Evolutionary conservation across 2,329 filamentous ascomycete genomes (phyloP), one percentile per base, ranked within the genome.

Genomic region (Samsoniella hepiali): DNA sequence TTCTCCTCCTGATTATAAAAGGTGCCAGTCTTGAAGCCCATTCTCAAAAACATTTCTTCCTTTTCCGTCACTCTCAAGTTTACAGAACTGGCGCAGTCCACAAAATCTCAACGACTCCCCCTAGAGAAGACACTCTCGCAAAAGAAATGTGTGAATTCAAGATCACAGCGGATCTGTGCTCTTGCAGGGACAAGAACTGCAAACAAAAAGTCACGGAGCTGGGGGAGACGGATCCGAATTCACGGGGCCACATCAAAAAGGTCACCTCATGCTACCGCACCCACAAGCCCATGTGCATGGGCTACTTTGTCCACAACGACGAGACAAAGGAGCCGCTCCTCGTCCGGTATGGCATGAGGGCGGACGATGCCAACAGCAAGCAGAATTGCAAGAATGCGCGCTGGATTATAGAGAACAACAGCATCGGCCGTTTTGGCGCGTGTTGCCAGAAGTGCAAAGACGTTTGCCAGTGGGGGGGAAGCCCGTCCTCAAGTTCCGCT

Each of bases 281-380:
- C 10, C 5, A 61, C 17, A 57, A 57, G 3, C 56, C 54, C 3
- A 15, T 54, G 38, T 67, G 66, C 62, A 22, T 60, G n/a, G 62
- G 59, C 27, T 61, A 47, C 36, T 67, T 64, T 38, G 38, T 7
- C 8, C 66, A 67, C 44, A 55, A 59, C 5, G 55, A 67, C 13
- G 60, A 63, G 22, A 22, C 22, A 22, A 22, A 22, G 8, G 29
- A 64, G 11, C 59, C 65, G 7, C 32, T 65, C 9, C 45, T 66
- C 8, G 65, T 65, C 10, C 31, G n/a, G 4, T 57, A 57, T 13
- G 65, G 66, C n/a, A 66, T 67, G 65, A 31, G 58, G n/a, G 53
- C 49, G 5, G 50, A 49, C 34, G 63, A 66, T 29, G 58, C 47
- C 11, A 67, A 66, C 63, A 65, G 59, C 45, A 66, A 44, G 31